Evolutionary conservation across 805 yeast genomes (phyloP).

Genomic region (Brettanomyces bruxellensis): DNA sequence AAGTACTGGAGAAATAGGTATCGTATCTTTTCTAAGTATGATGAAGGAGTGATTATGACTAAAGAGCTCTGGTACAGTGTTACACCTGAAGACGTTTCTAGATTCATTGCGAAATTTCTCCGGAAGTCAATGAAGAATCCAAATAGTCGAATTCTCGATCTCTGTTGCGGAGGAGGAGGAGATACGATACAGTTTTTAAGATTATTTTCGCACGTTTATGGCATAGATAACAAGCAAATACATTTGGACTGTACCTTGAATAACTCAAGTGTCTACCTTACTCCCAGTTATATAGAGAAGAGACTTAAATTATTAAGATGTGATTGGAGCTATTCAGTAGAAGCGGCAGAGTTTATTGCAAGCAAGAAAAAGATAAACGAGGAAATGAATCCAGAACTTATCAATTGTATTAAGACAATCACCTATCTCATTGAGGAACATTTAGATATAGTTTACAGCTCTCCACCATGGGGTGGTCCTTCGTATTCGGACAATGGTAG

Average conservation of each 20-base stretch:
- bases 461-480: conserved; percentile 90
- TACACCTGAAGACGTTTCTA: conserved; percentile 73
- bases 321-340: conserved; percentile 31
- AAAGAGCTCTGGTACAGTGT: conserved; percentile 80
- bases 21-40: conserved; percentile 50
- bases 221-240: conserved; percentile 50
- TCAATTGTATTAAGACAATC: conserved; percentile 5
- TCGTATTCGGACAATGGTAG: conserved; percentile 31
- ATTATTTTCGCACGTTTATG: conserved; percentile 46
- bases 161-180: conserved; percentile 88
- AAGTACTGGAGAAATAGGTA: conserved; percentile 62
- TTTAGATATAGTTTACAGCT: conserved; percentile 52
- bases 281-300: conserved; percentile 30
- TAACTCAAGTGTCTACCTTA: conserved; percentile 52
- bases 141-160: conserved; percentile 73
- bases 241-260: conserved; percentile 59
- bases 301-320: conserved; percentile 39
- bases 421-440: conserved; percentile 6
- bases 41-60: conserved; percentile 61
- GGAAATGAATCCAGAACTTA: not conserved
- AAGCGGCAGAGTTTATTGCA: not conserved
- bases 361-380: not conserved
- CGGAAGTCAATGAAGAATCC: conserved; percentile 73
- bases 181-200: conserved; percentile 69
- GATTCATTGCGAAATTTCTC: conserved; percentile 45